Percentiles rank a stretch among this genome's conserved stretches.
Conservation (phyloP, 306 rosid species). For the Mimosa pudica region DNA sequence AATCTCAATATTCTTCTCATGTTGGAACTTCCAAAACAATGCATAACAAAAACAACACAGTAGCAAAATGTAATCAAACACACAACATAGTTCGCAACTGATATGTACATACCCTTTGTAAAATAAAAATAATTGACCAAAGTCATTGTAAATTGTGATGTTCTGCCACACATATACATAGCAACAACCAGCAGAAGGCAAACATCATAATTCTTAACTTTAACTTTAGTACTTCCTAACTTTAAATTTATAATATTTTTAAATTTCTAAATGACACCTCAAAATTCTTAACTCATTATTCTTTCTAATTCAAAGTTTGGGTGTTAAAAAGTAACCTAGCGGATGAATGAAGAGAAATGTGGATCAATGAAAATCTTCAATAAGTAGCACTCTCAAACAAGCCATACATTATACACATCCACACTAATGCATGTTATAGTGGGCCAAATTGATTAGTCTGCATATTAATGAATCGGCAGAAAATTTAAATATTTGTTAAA, state of each 20-base stretch:
- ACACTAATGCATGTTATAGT: not conserved
- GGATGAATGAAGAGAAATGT: not conserved
- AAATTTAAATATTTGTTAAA: not conserved
- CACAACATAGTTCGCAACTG: constrained; percentile 6
- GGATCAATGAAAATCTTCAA: not conserved
- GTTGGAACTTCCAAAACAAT: constrained; percentile 8
- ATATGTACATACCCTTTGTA: not conserved
- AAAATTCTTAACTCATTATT: too few species aligned
- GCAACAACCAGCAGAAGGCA: too few species aligned
- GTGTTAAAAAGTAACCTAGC: too few species aligned
- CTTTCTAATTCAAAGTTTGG: too few species aligned
- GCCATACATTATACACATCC: not conserved
- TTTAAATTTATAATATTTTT: too few species aligned
- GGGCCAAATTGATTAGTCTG: not conserved
- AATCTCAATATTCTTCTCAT: not conserved
- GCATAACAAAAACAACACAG: not conserved
- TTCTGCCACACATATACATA: too few species aligned
- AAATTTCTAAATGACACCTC: too few species aligned
- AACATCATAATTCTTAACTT: too few species aligned
- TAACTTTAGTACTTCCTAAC: too few species aligned
- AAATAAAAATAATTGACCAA: too few species aligned
- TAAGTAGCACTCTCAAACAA: not conserved
- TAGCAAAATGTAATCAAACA: not conserved
- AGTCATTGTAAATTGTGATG: too few species aligned
- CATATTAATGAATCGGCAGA: not conserved